Evolutionary conservation across 306 rosid species (phyloP), one percentile per base, ranked within the genome.

Genomic region (Cucurbita maxima): DNA sequence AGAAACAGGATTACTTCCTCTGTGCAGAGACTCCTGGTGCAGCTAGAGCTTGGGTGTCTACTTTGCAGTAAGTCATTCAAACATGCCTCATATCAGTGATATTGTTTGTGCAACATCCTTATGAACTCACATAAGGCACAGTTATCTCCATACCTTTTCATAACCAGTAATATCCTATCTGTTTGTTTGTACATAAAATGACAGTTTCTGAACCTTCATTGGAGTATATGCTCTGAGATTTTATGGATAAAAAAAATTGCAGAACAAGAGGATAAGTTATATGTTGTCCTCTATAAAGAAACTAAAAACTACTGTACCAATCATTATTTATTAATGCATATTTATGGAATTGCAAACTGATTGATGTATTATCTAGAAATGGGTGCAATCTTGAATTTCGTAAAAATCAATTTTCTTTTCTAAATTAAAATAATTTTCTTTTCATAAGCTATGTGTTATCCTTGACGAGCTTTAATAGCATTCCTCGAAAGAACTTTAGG

Each of bases 1-100:
- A 91, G 86, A 95, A 89, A 83, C 87, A 88, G 79, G 99, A 95
- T 82, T 91, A 91, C 81, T 91, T 95, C 82, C 97, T 95, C 40
- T 95, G 99, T 80, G 97, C 99, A 0, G 97, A 95, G 86, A 95
- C 99, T 80, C 90, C 97, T 73, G 96, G 84, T 79, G 97, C 99
- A 54, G 97, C 99, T 58, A 88, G 90, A 85, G 99, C 99, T 63
- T 95, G 99, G 99, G 99, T 91, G 45, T 81, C 89, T 77, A 91
- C 99, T 12, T 84, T 95, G 77, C 97, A 91, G 99, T 95, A 86
- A 83, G 99, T 88, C 79, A 37, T 76, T 55, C 53, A 63, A 54
- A 12, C 45, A 18, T 50, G n/a, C 57, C 20, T 20, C 20, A 5
- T 20, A 38, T 45, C 36, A 13, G 34, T 13, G 22, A 57, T 64